A percentile compares a stretch with the other conserved stretches of the same genome.
Evolutionary conservation across 1,284 basidiomycete genomes (phyloP).

Genomic region (Leccinum cinnamomeum): DNA sequence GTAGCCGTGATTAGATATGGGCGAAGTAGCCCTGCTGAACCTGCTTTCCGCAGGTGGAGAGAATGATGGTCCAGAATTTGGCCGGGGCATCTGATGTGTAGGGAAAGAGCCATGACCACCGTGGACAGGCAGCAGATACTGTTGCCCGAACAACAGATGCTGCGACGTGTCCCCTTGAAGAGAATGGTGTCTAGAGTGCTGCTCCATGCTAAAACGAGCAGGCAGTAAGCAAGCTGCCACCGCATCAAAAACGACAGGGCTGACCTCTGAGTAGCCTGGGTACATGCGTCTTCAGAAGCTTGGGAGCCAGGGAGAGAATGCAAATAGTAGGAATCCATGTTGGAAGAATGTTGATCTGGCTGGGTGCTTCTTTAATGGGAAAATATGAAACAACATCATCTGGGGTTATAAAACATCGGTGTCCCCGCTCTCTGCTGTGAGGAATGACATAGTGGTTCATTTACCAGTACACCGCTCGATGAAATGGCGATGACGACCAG

Average conservation of each 20-base stretch:
- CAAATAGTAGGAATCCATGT: slow-evolving; percentile 20
- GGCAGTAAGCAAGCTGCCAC: slow-evolving; percentile 9
- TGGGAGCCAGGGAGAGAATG: slow-evolving; percentile 8
- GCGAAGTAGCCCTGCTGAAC: slow-evolving; percentile 4
- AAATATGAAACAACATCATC: slow-evolving; percentile 16
- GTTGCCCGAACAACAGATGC: slow-evolving; percentile 6
- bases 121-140: slow-evolving; percentile 7
- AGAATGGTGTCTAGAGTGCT: slow-evolving; percentile 5
- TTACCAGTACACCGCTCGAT: slow-evolving; percentile 22
- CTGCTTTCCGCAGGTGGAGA: slow-evolving; percentile 4
- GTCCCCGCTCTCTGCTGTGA: slow-evolving; percentile 16
- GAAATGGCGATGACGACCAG: slow-evolving; percentile 29
- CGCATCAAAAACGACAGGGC: slow-evolving; percentile 9
- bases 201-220: slow-evolving; percentile 14
- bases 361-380: slow-evolving; percentile 26
- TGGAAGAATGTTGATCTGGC: slow-evolving; percentile 14
- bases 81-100: slow-evolving; percentile 1
- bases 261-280: slow-evolving; percentile 18
- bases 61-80: slow-evolving; percentile 10
- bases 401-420: slow-evolving; percentile 26
- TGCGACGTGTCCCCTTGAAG: slow-evolving; percentile 1
- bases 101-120: slow-evolving; percentile 1
- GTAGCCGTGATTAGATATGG: slow-evolving; percentile 17
- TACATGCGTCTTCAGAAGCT: slow-evolving; percentile 2
- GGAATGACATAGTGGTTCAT: slow-evolving; percentile 23